Evolutionary conservation across 352 stramenopile species (phyloP), one percentile per base, ranked within the genome.

Genomic region (Globisporangium spinosum): DNA sequence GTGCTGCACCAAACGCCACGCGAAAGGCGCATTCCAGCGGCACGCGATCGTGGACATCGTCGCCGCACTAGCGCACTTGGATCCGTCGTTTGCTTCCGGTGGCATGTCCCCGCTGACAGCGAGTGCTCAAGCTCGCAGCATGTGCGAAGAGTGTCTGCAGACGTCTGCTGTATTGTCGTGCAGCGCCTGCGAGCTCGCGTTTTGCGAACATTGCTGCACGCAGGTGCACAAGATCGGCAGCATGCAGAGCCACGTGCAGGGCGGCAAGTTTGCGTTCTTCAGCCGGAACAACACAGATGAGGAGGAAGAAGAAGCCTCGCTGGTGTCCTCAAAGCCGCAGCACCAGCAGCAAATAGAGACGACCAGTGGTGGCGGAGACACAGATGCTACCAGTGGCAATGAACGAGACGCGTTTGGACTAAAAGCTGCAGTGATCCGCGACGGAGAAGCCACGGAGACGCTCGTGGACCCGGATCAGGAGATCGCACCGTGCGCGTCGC

Each of bases 131-230:
- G 60, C 25, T 3, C 51, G 53, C 20, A 71, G 32, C 27, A 58
- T 62, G 34, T 92, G 84, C 58, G 80, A 89, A 40, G 80, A 89
- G 57, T 92, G 84, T 49, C 17, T 45, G 2, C 32, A 56, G 29
- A 15, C 27, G 0, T 5, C 49, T 17, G 82, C 82, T 6, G 70
- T 71, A 13, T 64, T 89, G 45, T 58, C 58, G 34, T 92, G 82
- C 56, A 57, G 58, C 10, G 74, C 74, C 43, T 92, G 83, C 58
- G 77, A 82, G 54, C 71, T 92, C 23, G 58, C 71, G 27, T 74
- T 83, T 58, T 92, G 84, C 54, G 62, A 63, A 8, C 10, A 23
- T 6, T 92, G 84, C 57, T 78, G 73, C 2, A 65, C 72, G 15
- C 55, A 69, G 4, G 69, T 83, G 23, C 81, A 86, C 60, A 64